Conservation (phyloP, 768 basidiomycete genomes). For the Sistotremastrum suecicum region DNA sequence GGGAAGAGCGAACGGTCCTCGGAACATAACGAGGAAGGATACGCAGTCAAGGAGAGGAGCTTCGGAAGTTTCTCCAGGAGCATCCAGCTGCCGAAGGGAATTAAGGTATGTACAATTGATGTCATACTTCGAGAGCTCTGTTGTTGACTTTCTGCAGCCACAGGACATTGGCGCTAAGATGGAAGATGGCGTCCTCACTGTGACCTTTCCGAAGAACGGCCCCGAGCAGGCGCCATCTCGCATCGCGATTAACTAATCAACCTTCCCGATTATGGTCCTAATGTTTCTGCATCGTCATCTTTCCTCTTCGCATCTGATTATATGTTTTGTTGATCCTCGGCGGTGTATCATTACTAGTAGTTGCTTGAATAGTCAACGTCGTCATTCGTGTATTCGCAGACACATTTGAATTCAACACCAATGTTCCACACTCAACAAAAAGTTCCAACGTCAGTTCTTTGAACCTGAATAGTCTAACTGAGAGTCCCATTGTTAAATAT, state of each 20-base stretch:
- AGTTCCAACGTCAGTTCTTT: too few species aligned
- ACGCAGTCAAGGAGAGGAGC: conserved; percentile 19
- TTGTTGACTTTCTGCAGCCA: conserved; percentile 8
- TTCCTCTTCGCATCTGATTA: too few species aligned
- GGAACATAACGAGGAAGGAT: conserved; percentile 22
- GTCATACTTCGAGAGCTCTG: neutral
- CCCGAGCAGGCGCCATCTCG: conserved; percentile 21
- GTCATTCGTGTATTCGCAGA: too few species aligned
- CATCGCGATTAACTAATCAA: conserved; percentile 20
- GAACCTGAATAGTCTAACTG: too few species aligned
- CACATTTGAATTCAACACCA: too few species aligned
- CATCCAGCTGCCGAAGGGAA: conserved; percentile 3
- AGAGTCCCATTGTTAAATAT: too few species aligned
- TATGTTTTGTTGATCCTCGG: too few species aligned
- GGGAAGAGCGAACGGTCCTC: conserved; percentile 27
- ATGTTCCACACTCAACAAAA: too few species aligned
- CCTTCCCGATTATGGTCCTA: too few species aligned
- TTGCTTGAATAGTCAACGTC: too few species aligned
- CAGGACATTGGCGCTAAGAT: conserved; percentile 28
- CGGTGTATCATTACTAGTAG: too few species aligned
- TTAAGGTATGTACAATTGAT: neutral
- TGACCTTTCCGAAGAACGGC: conserved; percentile 37
- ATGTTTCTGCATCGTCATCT: too few species aligned
- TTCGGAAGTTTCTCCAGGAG: conserved; percentile 4
- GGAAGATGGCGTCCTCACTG: conserved; percentile 36